Percentiles rank a stretch among this genome's conserved stretches.
phyloP scores from a whole-genome alignment of 2,329 filamentous ascomycete species.

The Alternaria arbusti region DNA sequence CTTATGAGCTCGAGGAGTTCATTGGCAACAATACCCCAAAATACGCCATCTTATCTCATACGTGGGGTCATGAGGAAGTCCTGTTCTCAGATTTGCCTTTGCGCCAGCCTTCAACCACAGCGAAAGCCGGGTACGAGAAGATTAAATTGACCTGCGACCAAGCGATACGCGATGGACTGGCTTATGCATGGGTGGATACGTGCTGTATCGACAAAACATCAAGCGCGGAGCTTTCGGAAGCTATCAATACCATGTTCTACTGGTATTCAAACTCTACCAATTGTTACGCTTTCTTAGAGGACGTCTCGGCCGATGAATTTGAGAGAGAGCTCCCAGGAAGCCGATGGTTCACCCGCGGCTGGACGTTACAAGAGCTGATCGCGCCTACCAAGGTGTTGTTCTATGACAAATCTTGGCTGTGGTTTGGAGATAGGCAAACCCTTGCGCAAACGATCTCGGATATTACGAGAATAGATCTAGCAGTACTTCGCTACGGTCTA shows the following conservation, averaged over 20 bases:
- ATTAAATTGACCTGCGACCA: neutral
- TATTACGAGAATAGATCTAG: too few relatives aligned
- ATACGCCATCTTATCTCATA: neutral
- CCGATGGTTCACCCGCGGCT: neutral
- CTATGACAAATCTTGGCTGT: neutral
- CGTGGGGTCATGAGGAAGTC: neutral
- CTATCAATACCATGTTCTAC: neutral
- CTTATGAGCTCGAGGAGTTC: neutral
- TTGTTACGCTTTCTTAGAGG: neutral
- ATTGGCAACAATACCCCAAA: neutral
- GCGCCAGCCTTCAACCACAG: neutral
- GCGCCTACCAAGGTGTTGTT: accelerated
- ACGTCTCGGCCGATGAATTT: accelerated
- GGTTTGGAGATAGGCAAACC: too few relatives aligned
- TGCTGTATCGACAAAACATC: neutral
- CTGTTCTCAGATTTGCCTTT: neutral
- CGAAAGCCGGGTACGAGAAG: neutral
- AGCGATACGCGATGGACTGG: neutral
- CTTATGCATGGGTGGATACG: neutral
- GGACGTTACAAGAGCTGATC: neutral
- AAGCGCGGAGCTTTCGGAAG: neutral
- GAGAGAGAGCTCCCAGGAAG: accelerated
- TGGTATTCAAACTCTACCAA: accelerated
- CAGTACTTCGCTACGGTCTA: too few relatives aligned
- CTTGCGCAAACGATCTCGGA: too few relatives aligned